phyloP scores from a whole-genome alignment of 2,329 filamentous ascomycete species.

The Coniochaeta sp. region DNA sequence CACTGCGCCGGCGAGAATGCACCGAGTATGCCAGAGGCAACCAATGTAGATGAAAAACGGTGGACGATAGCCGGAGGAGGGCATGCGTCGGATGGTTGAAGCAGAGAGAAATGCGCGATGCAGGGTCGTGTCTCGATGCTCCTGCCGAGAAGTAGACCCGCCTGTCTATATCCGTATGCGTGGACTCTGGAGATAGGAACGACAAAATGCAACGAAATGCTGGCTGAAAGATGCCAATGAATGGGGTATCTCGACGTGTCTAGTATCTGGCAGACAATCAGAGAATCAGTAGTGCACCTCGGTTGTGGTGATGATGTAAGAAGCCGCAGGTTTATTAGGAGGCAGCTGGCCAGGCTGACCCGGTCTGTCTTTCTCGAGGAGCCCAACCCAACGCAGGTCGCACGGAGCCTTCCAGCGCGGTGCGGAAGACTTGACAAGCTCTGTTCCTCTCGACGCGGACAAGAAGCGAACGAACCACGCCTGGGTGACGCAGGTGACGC shows the following conservation, averaged over 20 bases:
- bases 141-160: not conserved
- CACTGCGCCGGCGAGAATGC: constrained; percentile 15
- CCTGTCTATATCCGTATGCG: not conserved
- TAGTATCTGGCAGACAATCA: not conserved
- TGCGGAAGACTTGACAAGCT: not conserved
- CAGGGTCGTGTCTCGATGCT: not conserved
- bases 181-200: not conserved
- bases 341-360: not conserved
- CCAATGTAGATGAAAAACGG: not conserved
- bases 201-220: not conserved
- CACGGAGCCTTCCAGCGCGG: not conserved
- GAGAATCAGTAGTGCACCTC: not conserved
- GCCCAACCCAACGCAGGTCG: not conserved
- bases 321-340: not conserved
- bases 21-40: constrained; percentile 6
- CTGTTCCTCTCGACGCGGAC: not conserved
- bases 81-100: not conserved
- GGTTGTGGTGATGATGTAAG: not conserved
- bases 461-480: too few species aligned
- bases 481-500: not conserved
- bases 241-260: constrained; percentile 1
- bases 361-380: not conserved
- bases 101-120: too few species aligned
- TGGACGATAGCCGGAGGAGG: not conserved
- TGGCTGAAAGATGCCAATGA: not conserved